phyloP scores from a whole-genome alignment of 805 yeast genomes.

The Jamesozyma lodderae region DNA sequence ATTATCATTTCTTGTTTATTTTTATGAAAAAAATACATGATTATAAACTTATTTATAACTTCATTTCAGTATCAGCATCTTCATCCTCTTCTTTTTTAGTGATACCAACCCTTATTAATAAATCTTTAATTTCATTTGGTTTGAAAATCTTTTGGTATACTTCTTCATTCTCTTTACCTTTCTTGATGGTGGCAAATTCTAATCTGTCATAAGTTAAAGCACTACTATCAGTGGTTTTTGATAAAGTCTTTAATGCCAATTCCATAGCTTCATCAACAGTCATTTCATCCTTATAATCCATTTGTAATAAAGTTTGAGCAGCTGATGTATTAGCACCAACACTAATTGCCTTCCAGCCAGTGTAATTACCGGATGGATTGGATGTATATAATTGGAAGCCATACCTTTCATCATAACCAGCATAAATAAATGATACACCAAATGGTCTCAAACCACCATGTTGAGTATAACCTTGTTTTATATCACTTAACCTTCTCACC shows the following conservation, averaged over 20 bases:
- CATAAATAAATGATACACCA: constrained; percentile 93
- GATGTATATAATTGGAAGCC: constrained; percentile 90
- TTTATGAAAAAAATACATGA: too few relatives aligned
- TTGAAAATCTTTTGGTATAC: constrained; percentile 67
- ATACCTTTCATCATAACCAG: constrained; percentile 86
- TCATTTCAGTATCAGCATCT: constrained; percentile 17
- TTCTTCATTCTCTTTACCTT: constrained; percentile 40
- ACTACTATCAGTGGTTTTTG: constrained; percentile 89
- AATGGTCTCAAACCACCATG: constrained; percentile 98
- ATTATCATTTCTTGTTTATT: too few relatives aligned
- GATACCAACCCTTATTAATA: constrained; percentile 67
- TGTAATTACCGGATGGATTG: constrained; percentile 94
- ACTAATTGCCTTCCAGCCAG: constrained; percentile 97
- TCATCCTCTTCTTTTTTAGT: constrained; percentile 45
- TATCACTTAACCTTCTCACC: constrained; percentile 82
- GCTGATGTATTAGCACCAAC: constrained; percentile 95
- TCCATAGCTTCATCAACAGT: constrained; percentile 68
- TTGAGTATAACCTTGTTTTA: constrained; percentile 96
- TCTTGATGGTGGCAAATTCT: constrained; percentile 78
- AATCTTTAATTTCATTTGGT: constrained; percentile 63
- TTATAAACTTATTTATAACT: too few relatives aligned
- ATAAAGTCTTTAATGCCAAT: constrained; percentile 81
- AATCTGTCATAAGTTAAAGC: constrained; percentile 80
- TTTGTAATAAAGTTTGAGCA: constrained; percentile 91
- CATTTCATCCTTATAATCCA: constrained; percentile 83